Evolutionary conservation across 306 rosid species (phyloP).

Genomic region (Cucumis hystrix): DNA sequence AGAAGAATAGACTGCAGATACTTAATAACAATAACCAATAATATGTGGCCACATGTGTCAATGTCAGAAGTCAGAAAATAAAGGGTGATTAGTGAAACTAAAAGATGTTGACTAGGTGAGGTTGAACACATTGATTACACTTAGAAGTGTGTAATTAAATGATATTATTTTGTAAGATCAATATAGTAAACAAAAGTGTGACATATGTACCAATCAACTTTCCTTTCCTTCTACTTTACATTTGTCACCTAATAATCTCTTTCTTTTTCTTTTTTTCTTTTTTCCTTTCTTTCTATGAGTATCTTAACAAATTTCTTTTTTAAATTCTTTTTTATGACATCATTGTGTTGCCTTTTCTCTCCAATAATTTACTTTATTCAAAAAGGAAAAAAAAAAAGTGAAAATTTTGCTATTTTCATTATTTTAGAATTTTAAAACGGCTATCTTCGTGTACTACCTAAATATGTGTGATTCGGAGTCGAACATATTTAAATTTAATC

Average conservation of each 20-base stretch:
- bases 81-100: not conserved
- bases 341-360: too few species aligned
- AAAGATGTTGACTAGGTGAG: not conserved
- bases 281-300: not conserved
- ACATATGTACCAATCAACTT: not conserved
- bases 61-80: not conserved
- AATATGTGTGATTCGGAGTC: too few species aligned
- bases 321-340: not conserved
- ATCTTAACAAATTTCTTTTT: not conserved
- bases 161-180: not conserved
- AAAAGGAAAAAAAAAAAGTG: too few species aligned
- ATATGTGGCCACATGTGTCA: not conserved
- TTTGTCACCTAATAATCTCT: not conserved
- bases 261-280: not conserved
- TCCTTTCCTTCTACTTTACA: conserved; percentile 1
- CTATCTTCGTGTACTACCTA: too few species aligned
- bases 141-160: not conserved
- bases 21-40: not conserved
- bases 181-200: not conserved
- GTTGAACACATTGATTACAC: not conserved
- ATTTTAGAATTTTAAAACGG: too few species aligned
- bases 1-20: not conserved
- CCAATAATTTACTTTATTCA: too few species aligned
- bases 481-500: too few species aligned
- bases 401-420: not conserved